A percentile compares a stretch with the other conserved stretches of the same genome.
Evolutionary conservation across 768 basidiomycete genomes (phyloP).

Genomic region (Termitomyces sp.): DNA sequence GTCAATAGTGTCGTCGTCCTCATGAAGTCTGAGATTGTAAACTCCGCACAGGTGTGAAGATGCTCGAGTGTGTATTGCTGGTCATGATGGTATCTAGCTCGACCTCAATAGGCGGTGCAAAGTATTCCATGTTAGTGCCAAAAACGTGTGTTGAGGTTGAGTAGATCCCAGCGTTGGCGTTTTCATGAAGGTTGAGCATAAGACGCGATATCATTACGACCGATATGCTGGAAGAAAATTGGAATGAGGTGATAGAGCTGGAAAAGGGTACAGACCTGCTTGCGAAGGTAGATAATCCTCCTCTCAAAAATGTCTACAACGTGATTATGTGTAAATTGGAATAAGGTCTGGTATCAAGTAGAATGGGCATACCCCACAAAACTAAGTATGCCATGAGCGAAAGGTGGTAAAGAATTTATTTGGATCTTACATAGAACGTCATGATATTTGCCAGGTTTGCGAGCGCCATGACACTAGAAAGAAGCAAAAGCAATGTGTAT

Average conservation of each 20-base stretch:
- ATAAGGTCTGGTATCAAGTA: not conserved
- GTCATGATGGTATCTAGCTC: slow-evolving; percentile 24
- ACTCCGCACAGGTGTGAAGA: too few species aligned
- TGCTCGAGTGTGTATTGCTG: slow-evolving; percentile 3
- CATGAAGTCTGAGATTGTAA: not conserved
- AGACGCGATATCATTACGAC: slow-evolving; percentile 51
- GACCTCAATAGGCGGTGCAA: slow-evolving; percentile 3
- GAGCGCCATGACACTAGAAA: slow-evolving; percentile 41
- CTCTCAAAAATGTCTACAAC: slow-evolving; percentile 36
- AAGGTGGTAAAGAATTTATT: not conserved
- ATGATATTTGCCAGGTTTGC: slow-evolving; percentile 1
- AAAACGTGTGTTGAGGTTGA: slow-evolving; percentile 12
- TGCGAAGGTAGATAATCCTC: slow-evolving; percentile 45
- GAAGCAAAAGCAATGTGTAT: not conserved
- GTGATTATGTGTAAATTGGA: not conserved
- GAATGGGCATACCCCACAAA: slow-evolving; percentile 21
- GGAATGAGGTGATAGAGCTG: not conserved
- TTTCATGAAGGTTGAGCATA: slow-evolving; percentile 50
- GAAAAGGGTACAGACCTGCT: slow-evolving; percentile 32
- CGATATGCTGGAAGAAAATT: slow-evolving; percentile 30
- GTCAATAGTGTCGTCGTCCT: not conserved
- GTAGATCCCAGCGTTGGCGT: slow-evolving; percentile 30
- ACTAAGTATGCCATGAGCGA: slow-evolving; percentile 10
- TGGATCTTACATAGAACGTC: not conserved
- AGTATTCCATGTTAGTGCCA: slow-evolving; percentile 18